Evolutionary conservation across 768 basidiomycete species (phyloP), one percentile per base, ranked within the genome.

Genomic region (Tricholoma sp.): DNA sequence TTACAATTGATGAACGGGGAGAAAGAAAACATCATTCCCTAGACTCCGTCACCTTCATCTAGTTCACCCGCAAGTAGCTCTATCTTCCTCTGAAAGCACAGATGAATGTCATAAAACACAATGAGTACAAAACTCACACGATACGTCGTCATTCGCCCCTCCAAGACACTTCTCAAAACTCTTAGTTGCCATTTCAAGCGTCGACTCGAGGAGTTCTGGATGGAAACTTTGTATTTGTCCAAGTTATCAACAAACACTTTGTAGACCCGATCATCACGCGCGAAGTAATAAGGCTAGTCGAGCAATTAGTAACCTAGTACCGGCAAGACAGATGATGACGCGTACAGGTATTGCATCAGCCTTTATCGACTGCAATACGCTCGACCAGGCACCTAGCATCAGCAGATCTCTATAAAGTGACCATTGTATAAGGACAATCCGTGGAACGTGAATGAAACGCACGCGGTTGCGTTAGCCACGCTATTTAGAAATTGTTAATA

Each of bases 281-380:
- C 96, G 65, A 98, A 98, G 64, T 88, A 93, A 59, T 89, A 94
- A n/a, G 85, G 80, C 91, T 92, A 24, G 24, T 28, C n/a, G n/a
- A n/a, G 7, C 47, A 6, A 2, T 49, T n/a, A 32, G 47, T 24
- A 15, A 49, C n/a, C 31, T 29, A 9, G 29, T 29, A 9, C 3
- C 29, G 4, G 28, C 29, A 18, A 28, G 53, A 29, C 3, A 52
- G 17, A 13, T 58, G 50, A 49, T 51, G 37, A 32, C 28, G 53
- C 84, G 59, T 64, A 93, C 93, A 5, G 93, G 91, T 67, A 96
- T 84, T 32, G 71, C 74, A 45, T 89, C 84, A 34, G 77, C 86
- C 34, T 78, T 71, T 6, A 94, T 66, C 3, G 75, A 71, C 59
- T 85, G 80, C 49, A 83, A 68, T 1, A 78, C 86, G 59, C 81